These are phyloP conservation scores for Cyberlindnera xishuangbannaensis DNA, from an alignment of 805 yeast genomes.

Conservation along the genomic window DNA sequence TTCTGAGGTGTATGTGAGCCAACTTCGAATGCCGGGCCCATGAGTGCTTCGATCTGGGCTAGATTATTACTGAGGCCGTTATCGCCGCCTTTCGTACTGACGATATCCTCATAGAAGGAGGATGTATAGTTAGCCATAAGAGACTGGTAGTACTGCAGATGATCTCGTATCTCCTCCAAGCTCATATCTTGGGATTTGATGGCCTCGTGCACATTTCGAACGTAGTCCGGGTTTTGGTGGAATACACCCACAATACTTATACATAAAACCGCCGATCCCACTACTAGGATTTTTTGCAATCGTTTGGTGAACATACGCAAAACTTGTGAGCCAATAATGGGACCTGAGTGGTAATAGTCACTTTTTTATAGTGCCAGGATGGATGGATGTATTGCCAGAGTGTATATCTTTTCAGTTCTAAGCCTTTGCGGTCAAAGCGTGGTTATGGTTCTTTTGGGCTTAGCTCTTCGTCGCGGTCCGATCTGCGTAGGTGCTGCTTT, in stretches of 20 bases:
- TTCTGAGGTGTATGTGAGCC: constrained; percentile 8
- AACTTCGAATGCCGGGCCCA: constrained; percentile 19
- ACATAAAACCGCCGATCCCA: neutral
- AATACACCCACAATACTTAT: neutral
- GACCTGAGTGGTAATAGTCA: too few relatives aligned
- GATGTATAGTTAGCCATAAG: constrained; percentile 19
- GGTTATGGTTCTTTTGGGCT: too few relatives aligned
- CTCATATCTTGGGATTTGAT: constrained; percentile 4
- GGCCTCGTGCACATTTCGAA: constrained; percentile 8
- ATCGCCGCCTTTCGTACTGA: too few relatives aligned
- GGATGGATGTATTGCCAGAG: too few relatives aligned
- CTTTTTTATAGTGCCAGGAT: too few relatives aligned
- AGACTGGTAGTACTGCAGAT: constrained; percentile 16
- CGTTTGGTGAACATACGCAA: constrained; percentile 11
- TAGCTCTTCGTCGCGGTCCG: too few relatives aligned
- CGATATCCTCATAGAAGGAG: constrained; percentile 15
- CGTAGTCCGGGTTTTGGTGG: constrained; percentile 11
- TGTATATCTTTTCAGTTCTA: too few relatives aligned
- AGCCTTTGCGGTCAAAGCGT: too few relatives aligned
- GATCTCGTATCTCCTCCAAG: constrained; percentile 9
- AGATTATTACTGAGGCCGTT: constrained; percentile 1
- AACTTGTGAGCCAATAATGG: too few relatives aligned
- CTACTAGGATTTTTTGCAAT: constrained; percentile 11
- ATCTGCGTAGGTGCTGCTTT: too few relatives aligned
- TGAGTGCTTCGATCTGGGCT: constrained; percentile 8